A percentile compares a stretch with the other conserved stretches of the same genome.
These are phyloP conservation scores for Scedosporium dehoogii DNA, from an alignment of 2,329 filamentous ascomycete species.

Conservation along the genomic window DNA sequence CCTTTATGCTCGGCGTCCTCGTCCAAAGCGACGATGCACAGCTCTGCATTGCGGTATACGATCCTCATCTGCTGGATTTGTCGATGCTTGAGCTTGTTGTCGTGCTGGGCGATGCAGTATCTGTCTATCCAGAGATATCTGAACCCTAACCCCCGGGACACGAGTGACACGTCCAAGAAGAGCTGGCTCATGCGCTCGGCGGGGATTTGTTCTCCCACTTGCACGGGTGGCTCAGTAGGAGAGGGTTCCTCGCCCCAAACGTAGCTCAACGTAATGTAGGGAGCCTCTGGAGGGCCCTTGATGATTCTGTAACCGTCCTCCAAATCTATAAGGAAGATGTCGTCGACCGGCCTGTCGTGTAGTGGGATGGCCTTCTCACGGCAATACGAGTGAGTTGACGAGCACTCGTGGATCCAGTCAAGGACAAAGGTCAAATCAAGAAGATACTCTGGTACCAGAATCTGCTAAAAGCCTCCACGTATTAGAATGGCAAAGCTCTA, in stretches of 20 bases:
- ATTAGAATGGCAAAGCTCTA: neutral
- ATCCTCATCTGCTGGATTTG: constrained; percentile 7
- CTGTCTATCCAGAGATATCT: constrained; percentile 28
- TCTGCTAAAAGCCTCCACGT: no score
- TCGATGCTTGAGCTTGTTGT: constrained; percentile 13
- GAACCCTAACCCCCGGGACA: constrained; percentile 21
- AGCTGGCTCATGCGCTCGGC: constrained; percentile 19
- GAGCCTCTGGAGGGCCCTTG: neutral
- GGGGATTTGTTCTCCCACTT: constrained; percentile 8
- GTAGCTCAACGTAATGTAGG: constrained; percentile 28
- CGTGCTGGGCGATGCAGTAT: constrained; percentile 22
- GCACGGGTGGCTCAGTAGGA: neutral
- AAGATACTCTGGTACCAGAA: neutral
- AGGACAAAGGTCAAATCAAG: neutral
- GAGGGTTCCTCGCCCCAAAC: constrained; percentile 14
- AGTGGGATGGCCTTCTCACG: neutral
- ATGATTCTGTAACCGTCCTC: neutral
- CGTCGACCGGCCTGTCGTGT: neutral
- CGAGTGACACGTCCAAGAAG: constrained; percentile 22
- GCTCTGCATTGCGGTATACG: constrained; percentile 1
- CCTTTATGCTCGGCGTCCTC: neutral
- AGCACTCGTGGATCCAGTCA: neutral
- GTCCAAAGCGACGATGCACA: neutral
- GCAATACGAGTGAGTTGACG: neutral
- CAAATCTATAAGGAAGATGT: constrained; percentile 2